Evolutionary conservation across 768 basidiomycete genomes (phyloP).

Genomic region (Podaxis pistillaris): DNA sequence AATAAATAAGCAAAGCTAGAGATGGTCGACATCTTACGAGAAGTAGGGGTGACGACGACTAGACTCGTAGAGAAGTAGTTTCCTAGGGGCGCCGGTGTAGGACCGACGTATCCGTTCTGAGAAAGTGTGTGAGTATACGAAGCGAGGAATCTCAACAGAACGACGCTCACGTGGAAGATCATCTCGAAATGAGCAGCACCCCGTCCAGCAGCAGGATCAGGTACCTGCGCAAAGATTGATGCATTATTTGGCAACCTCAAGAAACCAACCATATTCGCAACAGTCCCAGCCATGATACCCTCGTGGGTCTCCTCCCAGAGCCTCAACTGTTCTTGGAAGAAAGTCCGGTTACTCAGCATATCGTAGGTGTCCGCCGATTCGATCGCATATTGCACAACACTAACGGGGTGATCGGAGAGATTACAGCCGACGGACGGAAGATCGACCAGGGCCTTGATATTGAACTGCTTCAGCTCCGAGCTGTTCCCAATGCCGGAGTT

Average conservation of each 20-base stretch:
- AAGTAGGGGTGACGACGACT: constrained; percentile 27
- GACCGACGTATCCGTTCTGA: constrained; percentile 10
- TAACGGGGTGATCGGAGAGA: constrained; percentile 24
- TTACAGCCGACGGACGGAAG: constrained; percentile 31
- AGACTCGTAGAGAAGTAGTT: constrained; percentile 24
- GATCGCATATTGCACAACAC: background rate
- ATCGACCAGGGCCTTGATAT: constrained; percentile 21
- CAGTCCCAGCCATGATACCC: constrained; percentile 4
- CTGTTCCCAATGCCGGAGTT: constrained; percentile 28
- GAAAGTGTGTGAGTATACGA: background rate
- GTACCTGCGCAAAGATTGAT: constrained; percentile 2
- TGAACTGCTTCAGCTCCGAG: constrained; percentile 12
- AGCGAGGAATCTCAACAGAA: background rate
- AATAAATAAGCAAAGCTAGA: background rate
- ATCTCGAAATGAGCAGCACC: constrained; percentile 12
- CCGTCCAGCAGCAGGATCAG: constrained; percentile 10
- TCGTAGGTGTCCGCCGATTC: background rate
- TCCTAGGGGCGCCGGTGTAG: constrained; percentile 16
- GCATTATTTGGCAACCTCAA: constrained; percentile 9
- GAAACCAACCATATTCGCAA: constrained; percentile 13
- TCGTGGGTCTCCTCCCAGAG: background rate
- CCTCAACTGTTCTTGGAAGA: background rate
- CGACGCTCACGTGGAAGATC: background rate
- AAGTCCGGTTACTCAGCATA: background rate
- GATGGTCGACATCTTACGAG: constrained; percentile 20